Conservation (phyloP, 441 rosid species). For the Gossypium davidsonii region DNA sequence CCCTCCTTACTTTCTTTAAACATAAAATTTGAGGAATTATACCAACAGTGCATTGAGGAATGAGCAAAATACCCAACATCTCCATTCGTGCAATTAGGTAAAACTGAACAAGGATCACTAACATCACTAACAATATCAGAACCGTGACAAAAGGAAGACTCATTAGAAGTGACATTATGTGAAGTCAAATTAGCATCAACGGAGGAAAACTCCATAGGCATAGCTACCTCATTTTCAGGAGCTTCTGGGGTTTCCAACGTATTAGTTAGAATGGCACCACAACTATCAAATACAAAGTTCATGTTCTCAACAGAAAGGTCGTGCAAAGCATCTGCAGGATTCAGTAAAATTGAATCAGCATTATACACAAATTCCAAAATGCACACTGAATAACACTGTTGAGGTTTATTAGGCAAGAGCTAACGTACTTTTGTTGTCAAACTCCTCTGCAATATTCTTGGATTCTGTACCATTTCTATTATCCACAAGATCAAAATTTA, state of each 20-base stretch:
- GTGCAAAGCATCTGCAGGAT: constrained; percentile 37
- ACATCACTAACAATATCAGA: constrained; percentile 32
- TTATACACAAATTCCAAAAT: constrained; percentile 4
- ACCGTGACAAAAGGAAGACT: constrained; percentile 35
- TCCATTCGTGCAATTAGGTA: constrained; percentile 26
- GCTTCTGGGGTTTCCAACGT: constrained; percentile 25
- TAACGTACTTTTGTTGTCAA: constrained; percentile 34
- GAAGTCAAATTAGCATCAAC: constrained; percentile 26
- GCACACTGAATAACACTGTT: constrained; percentile 7
- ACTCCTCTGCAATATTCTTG: constrained; percentile 18
- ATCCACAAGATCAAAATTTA: constrained; percentile 18
- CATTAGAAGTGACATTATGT: constrained; percentile 24
- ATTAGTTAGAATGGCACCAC: constrained; percentile 18
- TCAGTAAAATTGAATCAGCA: constrained; percentile 24
- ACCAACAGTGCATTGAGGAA: constrained; percentile 15
- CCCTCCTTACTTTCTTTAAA: constrained; percentile 37
- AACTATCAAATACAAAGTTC: constrained; percentile 14
- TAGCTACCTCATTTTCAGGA: constrained; percentile 21
- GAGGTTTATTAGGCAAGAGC: neutral
- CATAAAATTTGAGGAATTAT: constrained; percentile 25
- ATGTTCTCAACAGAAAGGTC: constrained; percentile 22
- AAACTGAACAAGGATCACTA: constrained; percentile 27
- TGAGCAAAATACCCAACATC: constrained; percentile 28
- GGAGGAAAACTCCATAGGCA: constrained; percentile 13
- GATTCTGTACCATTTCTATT: constrained; percentile 26